These are phyloP conservation scores for Lepraria neglecta DNA, from an alignment of 495 filamentous ascomycete genomes.

Conservation along the genomic window DNA sequence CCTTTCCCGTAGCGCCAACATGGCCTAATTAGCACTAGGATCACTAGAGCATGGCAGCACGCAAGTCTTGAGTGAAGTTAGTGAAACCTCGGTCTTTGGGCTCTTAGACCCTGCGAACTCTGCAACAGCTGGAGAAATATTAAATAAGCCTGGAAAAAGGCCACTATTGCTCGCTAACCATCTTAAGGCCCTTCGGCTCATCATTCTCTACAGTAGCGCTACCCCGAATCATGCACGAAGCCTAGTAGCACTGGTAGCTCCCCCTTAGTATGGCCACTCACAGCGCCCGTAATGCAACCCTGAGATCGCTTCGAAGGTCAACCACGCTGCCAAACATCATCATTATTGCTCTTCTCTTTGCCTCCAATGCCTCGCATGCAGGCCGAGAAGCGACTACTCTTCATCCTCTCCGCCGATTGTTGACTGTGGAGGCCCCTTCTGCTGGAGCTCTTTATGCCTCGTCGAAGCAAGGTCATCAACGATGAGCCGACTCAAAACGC, in stretches of 20 bases:
- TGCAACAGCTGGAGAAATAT: too few species aligned
- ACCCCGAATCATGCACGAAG: slow-evolving; percentile 6
- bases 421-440: not conserved
- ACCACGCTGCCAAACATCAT: slow-evolving; percentile 6
- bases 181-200: slow-evolving; percentile 2
- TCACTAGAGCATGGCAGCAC: not conserved
- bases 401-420: not conserved
- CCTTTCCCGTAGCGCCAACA: slow-evolving; percentile 10
- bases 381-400: not conserved
- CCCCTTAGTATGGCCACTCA: not conserved
- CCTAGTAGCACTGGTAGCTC: slow-evolving; percentile 1
- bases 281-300: slow-evolving; percentile 7
- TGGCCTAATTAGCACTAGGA: not conserved
- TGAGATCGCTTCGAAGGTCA: slow-evolving; percentile 3
- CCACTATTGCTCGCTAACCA: slow-evolving; percentile 4
- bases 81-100: not conserved
- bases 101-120: not conserved
- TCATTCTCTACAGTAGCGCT: slow-evolving; percentile 11
- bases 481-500: slow-evolving; percentile 14
- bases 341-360: not conserved
- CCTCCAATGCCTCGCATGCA: not conserved
- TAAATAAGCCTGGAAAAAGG: not conserved
- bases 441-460: slow-evolving; percentile 12
- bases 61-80: not conserved
- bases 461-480: not conserved